phyloP scores from a whole-genome alignment of 441 rosid species.

The Gossypium laxum region DNA sequence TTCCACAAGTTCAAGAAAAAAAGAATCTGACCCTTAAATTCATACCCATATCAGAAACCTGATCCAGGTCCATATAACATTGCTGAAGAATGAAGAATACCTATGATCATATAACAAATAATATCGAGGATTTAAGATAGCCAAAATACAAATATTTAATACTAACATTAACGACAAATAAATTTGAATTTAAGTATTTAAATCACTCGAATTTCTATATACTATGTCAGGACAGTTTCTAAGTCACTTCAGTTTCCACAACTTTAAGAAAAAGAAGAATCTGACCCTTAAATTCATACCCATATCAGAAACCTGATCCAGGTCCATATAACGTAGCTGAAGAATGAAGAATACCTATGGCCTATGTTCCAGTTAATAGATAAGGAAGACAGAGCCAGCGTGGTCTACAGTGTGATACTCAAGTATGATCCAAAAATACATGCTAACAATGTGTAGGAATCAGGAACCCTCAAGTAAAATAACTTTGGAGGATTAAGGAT shows the following conservation, averaged over 20 bases:
- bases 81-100: background rate
- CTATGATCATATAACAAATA: too few relatives aligned
- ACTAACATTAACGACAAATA: background rate
- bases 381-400: background rate
- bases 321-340: background rate
- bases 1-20: background rate
- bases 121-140: too few relatives aligned
- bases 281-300: background rate
- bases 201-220: too few relatives aligned
- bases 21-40: background rate
- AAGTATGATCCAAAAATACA: background rate
- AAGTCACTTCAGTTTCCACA: background rate
- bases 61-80: background rate
- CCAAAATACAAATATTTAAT: too few relatives aligned
- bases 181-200: background rate
- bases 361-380: background rate
- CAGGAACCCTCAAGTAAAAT: background rate
- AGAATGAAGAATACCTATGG: too few relatives aligned
- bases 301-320: background rate
- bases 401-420: background rate
- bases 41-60: background rate
- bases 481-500: background rate
- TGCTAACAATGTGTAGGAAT: background rate
- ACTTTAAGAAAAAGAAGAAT: background rate
- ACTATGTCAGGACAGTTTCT: background rate